Evolutionary conservation across 768 basidiomycete genomes (phyloP).

Genomic region (Leccinum obscurum): DNA sequence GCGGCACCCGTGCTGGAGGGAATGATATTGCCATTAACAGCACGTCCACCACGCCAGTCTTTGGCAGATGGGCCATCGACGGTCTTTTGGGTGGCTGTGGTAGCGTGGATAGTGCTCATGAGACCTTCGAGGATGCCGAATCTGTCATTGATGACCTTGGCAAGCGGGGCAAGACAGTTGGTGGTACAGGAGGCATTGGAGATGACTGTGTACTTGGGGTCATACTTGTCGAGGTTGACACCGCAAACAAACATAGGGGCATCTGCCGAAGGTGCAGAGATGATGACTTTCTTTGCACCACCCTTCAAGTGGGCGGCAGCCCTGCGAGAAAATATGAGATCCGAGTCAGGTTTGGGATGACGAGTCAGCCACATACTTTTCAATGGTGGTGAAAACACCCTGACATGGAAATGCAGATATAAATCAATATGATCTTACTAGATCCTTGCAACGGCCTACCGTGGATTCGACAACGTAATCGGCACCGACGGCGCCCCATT

Average conservation of each 20-base stretch:
- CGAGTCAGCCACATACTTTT: conserved; percentile 55
- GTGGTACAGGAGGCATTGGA: conserved; percentile 99
- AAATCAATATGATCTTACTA: not conserved
- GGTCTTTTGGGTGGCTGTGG: conserved; percentile 94
- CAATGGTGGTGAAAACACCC: conserved; percentile 97
- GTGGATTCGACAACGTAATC: conserved; percentile 97
- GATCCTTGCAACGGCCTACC: conserved; percentile 41
- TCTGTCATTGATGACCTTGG: conserved; percentile 97
- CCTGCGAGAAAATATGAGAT: conserved; percentile 39
- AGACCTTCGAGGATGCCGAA: conserved; percentile 95
- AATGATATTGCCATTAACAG: conserved; percentile 97
- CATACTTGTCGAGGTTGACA: conserved; percentile 94
- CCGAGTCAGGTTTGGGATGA: not conserved
- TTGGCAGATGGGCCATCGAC: conserved; percentile 94
- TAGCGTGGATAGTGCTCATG: conserved; percentile 98
- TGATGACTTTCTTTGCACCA: conserved; percentile 99
- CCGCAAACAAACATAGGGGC: conserved; percentile 94
- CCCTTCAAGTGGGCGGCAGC: conserved; percentile 94
- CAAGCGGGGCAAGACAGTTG: conserved; percentile 99
- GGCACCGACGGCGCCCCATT: conserved; percentile 80
- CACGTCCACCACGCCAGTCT: conserved; percentile 97
- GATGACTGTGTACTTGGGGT: conserved; percentile 87
- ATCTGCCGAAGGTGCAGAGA: conserved; percentile 97
- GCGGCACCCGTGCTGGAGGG: conserved; percentile 98
- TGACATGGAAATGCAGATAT: conserved; percentile 24